Evolutionary conservation across 2,329 filamentous ascomycete species (phyloP), one percentile per base, ranked within the genome.

Genomic region (Fusarium sp.): DNA sequence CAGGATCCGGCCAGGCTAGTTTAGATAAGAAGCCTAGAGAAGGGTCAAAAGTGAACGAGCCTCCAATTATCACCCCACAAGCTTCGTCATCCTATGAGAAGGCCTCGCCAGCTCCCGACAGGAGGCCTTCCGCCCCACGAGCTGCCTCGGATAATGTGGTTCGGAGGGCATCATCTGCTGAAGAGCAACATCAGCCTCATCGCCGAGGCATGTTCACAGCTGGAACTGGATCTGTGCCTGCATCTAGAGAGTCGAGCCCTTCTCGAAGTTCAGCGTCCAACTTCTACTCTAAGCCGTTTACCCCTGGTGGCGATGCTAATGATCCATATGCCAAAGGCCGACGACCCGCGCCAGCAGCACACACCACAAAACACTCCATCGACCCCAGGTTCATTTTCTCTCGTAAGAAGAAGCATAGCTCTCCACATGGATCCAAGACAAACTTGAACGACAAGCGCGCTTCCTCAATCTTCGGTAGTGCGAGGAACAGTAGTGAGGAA

Each of bases 291-390:
- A 88, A 92, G 62, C 90, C 93, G 1, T 91, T 92, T 66, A 94
- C 92, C 3, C 93, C 93, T 6, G 85, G 88, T 19, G 93, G 91
- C 24, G 93, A 96, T 60, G 84, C 83, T 49, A 91, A 97, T 74
- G 93, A 97, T 71, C 93, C 94, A 1, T 97, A 97, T 74, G 89
- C 93, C n/a, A 91, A 93, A 64, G 89, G 88, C 70, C 94, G 91
- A 72, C 89, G 94, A 50, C 87, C 89, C 4, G 89, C 91, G 2
- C 92, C 91, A 69, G 82, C 85, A 24, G 88, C 86, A 67, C 88
- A 89, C 66, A 80, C 89, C 6, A 86, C 87, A 45, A 84, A 88
- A 30, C 85, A 83, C 24, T 81, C 80, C 9, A 86, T 97, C 43
- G 94, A 97, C 72, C 86, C 91, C 8, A 87, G 94, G 68, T 97